A percentile compares a stretch with the other conserved stretches of the same genome.
These are phyloP conservation scores for Fusarium bulbicola DNA, from an alignment of 2,329 filamentous ascomycete genomes.

Conservation along the genomic window DNA sequence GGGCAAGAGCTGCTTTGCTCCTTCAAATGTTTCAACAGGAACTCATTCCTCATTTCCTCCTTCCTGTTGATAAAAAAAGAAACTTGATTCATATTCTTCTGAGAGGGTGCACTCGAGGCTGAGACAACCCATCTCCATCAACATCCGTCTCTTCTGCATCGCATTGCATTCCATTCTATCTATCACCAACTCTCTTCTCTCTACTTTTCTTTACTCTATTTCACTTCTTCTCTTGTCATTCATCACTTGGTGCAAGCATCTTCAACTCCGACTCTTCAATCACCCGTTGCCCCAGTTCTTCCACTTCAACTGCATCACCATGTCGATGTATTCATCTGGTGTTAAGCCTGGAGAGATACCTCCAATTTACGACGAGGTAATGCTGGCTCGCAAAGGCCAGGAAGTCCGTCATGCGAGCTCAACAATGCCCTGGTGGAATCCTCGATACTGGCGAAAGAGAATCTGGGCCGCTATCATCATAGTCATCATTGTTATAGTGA, in stretches of 20 bases:
- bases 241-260: not conserved
- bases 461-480: conserved; percentile 56
- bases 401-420: conserved; percentile 36
- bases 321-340: conserved; percentile 17
- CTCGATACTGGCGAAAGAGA: conserved; percentile 62
- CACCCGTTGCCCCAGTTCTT: not conserved
- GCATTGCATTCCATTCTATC: not conserved
- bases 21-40: conserved; percentile 1
- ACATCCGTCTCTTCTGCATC: not conserved
- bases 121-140: conserved; percentile 10
- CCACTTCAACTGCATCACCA: not conserved
- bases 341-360: conserved; percentile 40
- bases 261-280: not conserved
- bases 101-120: not conserved
- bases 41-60: conserved; percentile 14
- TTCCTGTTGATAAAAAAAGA: conserved; percentile 23
- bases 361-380: conserved; percentile 43
- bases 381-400: conserved; percentile 30
- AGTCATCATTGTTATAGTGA: conserved; percentile 55
- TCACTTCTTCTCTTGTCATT: not conserved
- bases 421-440: conserved; percentile 55
- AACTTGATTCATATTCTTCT: conserved; percentile 1
- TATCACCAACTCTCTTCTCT: not conserved
- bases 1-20: not conserved
- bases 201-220: not conserved